Evolutionary conservation across 2,329 filamentous ascomycete species (phyloP).

Genomic region (Calonectria pteridis): DNA sequence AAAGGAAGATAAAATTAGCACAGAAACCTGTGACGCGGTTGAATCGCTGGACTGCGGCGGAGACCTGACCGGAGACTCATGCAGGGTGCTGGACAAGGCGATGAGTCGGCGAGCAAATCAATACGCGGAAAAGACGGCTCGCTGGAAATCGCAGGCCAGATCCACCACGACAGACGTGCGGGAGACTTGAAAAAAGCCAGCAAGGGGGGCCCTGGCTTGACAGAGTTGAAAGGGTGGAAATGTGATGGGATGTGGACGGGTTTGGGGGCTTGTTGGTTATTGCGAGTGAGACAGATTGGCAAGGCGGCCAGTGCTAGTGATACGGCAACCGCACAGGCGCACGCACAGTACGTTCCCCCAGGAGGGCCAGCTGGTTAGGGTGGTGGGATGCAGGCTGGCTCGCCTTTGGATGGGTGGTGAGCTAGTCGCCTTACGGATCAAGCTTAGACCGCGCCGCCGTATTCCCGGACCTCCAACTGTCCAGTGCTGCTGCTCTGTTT

Average conservation of each 20-base stretch:
- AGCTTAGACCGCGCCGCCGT: neutral
- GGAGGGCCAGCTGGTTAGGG: neutral
- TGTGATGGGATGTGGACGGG: slow-evolving; percentile 1
- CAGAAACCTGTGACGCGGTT: no score
- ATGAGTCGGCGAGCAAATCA: slow-evolving; percentile 1
- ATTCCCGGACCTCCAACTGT: neutral
- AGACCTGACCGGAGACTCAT: neutral
- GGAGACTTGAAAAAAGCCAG: neutral
- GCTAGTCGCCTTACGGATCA: neutral
- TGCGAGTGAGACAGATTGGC: neutral
- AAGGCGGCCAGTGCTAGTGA: neutral
- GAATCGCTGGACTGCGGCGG: neutral
- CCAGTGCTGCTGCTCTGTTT: neutral
- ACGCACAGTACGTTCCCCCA: neutral
- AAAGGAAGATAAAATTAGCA: neutral
- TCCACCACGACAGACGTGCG: neutral
- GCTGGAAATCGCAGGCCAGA: neutral
- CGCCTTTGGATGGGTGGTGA: neutral
- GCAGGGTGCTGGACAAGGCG: neutral
- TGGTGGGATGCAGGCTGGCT: neutral
- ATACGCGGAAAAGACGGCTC: neutral
- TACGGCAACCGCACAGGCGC: neutral
- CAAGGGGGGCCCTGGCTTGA: slow-evolving; percentile 9
- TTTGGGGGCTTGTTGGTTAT: neutral
- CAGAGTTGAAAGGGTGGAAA: neutral